phyloP scores from a whole-genome alignment of 192 early-diverging fungal species.

The Hyaloraphidium curvatum region DNA sequence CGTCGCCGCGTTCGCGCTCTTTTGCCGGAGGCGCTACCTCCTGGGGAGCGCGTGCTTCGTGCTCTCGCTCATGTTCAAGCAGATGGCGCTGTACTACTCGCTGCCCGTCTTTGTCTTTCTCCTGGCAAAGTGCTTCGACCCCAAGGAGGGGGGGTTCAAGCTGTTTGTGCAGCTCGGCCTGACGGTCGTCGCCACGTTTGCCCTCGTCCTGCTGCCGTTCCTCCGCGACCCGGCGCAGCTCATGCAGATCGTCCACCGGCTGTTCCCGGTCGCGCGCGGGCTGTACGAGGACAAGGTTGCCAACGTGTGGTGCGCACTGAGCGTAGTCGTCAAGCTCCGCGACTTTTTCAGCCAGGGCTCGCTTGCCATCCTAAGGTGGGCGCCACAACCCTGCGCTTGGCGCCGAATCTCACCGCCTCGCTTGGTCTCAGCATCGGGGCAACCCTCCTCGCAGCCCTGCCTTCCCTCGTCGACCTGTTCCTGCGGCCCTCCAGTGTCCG shows the following conservation, averaged over 20 bases:
- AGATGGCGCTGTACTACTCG: constrained; percentile 91
- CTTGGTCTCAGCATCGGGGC: constrained; percentile 28
- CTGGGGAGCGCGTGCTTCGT: constrained; percentile 65
- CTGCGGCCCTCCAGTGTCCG: constrained; percentile 21
- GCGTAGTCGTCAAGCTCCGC: constrained; percentile 64
- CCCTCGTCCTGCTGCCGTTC: constrained; percentile 47
- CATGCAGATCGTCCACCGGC: constrained; percentile 52
- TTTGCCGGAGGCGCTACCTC: constrained; percentile 37
- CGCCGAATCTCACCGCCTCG: too few relatives aligned
- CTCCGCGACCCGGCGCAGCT: constrained; percentile 35
- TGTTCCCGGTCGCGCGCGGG: constrained; percentile 85
- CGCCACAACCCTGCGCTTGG: too few relatives aligned
- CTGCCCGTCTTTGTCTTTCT: constrained; percentile 80
- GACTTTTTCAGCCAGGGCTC: constrained; percentile 40
- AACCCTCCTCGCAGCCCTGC: constrained; percentile 51
- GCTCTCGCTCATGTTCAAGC: constrained; percentile 74
- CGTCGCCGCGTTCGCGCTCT: constrained; percentile 49
- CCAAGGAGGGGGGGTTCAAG: constrained; percentile 21
- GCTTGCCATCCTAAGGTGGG: constrained; percentile 41
- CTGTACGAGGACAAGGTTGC: constrained; percentile 98
- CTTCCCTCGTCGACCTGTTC: constrained; percentile 48
- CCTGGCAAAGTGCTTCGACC: constrained; percentile 48
- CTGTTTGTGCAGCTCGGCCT: constrained; percentile 51
- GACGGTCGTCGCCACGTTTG: constrained; percentile 52
- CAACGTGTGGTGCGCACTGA: constrained; percentile 90